Evolutionary conservation across 495 filamentous ascomycete species (phyloP).

Genomic region (Friedmanniomyces simplex): DNA sequence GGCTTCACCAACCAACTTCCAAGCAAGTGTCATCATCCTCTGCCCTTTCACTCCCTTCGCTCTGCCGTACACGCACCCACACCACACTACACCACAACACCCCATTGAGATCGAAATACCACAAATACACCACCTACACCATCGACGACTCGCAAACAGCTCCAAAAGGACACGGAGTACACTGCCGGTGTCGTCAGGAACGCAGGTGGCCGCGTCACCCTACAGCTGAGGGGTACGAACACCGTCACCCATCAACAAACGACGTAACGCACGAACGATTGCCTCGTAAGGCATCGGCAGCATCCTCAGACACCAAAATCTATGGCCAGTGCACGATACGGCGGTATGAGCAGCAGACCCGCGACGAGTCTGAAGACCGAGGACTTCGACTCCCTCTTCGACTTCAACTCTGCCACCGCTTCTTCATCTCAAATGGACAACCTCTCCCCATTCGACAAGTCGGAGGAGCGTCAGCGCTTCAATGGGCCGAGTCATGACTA

Average conservation of each 20-base stretch:
- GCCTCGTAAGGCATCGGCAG: slow-evolving; percentile 3
- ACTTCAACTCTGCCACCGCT: slow-evolving; percentile 26
- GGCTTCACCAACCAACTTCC: too few relatives aligned
- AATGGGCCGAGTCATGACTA: slow-evolving; percentile 86
- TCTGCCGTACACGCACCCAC: background rate
- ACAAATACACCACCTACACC: background rate
- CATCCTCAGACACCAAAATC: background rate
- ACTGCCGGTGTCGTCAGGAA: background rate
- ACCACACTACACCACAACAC: background rate
- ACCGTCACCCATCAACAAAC: background rate
- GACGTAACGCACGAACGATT: background rate
- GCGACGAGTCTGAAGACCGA: slow-evolving; percentile 23
- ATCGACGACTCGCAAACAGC: background rate
- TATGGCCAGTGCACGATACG: background rate
- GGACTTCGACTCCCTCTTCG: slow-evolving; percentile 30
- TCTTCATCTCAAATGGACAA: slow-evolving; percentile 10
- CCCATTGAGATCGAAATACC: background rate
- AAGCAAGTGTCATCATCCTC: background rate
- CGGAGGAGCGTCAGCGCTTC: slow-evolving; percentile 45
- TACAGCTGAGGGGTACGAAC: background rate
- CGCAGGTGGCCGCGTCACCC: slow-evolving; percentile 11
- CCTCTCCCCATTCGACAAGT: slow-evolving; percentile 19
- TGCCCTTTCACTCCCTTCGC: background rate
- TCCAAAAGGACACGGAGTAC: too few relatives aligned
- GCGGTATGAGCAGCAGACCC: slow-evolving; percentile 18